phyloP scores from a whole-genome alignment of 768 basidiomycete species.

The Lactarius sanguifluus region DNA sequence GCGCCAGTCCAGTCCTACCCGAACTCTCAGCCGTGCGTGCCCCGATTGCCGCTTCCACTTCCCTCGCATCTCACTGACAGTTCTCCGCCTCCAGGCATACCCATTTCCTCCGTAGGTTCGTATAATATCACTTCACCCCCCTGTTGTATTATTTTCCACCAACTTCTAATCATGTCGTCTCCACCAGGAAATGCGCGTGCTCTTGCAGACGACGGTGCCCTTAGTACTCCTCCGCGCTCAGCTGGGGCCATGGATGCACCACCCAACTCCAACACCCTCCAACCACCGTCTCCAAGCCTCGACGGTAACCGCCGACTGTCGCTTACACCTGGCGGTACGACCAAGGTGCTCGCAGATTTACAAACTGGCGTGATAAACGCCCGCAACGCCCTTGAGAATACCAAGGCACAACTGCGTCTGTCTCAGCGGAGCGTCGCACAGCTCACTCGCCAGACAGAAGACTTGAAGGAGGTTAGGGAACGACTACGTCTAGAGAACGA shows the following conservation, averaged over 20 bases:
- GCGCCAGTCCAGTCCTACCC: slow-evolving; percentile 68
- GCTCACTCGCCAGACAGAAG: slow-evolving; percentile 82
- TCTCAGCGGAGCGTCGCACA: slow-evolving; percentile 84
- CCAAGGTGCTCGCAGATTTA: slow-evolving; percentile 84
- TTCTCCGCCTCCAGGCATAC: slow-evolving; percentile 51
- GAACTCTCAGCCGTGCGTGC: slow-evolving; percentile 75
- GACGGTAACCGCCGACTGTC: slow-evolving; percentile 49
- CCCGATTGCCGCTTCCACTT: slow-evolving; percentile 27
- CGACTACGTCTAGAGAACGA: slow-evolving; percentile 83
- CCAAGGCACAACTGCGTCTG: slow-evolving; percentile 75
- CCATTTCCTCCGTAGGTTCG: slow-evolving; percentile 31
- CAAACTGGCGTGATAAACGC: slow-evolving; percentile 82
- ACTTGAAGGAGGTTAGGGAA: slow-evolving; percentile 85
- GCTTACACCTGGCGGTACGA: slow-evolving; percentile 75
- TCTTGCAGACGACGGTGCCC: slow-evolving; percentile 70
- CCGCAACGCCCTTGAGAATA: slow-evolving; percentile 80
- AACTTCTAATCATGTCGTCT: slow-evolving; percentile 19
- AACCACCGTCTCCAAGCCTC: slow-evolving; percentile 35
- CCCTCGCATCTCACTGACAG: slow-evolving; percentile 16
- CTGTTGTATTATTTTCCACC: slow-evolving; percentile 1
- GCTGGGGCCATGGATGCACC: slow-evolving; percentile 38
- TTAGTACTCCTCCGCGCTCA: slow-evolving; percentile 34
- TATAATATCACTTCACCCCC: slow-evolving; percentile 21
- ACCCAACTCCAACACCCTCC: slow-evolving; percentile 32
- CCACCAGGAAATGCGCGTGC: slow-evolving; percentile 81